Evolutionary conservation across 1,284 basidiomycete genomes (phyloP).

Genomic region (Exobasidium cylindrosporum): DNA sequence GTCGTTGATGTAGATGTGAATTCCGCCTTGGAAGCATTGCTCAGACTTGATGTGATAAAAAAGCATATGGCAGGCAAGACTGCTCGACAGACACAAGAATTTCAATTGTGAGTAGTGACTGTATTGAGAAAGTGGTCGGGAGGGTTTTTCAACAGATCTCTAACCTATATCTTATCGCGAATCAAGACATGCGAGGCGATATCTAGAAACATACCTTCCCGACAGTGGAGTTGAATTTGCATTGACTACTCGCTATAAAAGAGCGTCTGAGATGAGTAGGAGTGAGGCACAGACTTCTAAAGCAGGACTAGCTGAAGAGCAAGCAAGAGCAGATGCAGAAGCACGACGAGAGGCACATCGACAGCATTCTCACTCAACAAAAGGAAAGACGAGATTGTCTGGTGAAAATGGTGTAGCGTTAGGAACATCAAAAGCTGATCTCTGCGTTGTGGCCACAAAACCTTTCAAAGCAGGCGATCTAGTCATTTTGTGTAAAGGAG

Average conservation of each 20-base stretch:
- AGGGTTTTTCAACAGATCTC: neutral
- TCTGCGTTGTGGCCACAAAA: constrained; percentile 81
- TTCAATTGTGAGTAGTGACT: constrained; percentile 26
- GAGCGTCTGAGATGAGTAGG: constrained; percentile 3
- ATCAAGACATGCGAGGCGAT: constrained; percentile 48
- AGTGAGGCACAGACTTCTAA: neutral
- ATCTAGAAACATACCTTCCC: constrained; percentile 52
- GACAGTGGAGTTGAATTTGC: constrained; percentile 52
- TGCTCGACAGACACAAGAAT: constrained; percentile 34
- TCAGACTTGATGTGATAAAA: constrained; percentile 41
- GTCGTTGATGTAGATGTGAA: constrained; percentile 42
- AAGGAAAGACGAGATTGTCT: constrained; percentile 27
- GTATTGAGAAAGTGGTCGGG: neutral
- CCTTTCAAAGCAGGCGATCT: constrained; percentile 68
- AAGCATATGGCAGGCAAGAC: constrained; percentile 44
- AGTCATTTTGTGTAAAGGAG: constrained; percentile 70
- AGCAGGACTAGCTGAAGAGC: constrained; percentile 5
- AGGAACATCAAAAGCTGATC: constrained; percentile 70
- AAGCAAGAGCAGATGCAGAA: constrained; percentile 2
- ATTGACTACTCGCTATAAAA: constrained; percentile 45
- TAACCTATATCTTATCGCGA: neutral
- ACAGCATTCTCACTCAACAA: constrained; percentile 10
- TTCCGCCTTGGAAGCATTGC: constrained; percentile 41
- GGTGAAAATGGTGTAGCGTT: constrained; percentile 24
- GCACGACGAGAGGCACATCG: neutral